Evolutionary conservation across 2,329 filamentous ascomycete genomes (phyloP).

Genomic region (Diaporthe vaccinii): DNA sequence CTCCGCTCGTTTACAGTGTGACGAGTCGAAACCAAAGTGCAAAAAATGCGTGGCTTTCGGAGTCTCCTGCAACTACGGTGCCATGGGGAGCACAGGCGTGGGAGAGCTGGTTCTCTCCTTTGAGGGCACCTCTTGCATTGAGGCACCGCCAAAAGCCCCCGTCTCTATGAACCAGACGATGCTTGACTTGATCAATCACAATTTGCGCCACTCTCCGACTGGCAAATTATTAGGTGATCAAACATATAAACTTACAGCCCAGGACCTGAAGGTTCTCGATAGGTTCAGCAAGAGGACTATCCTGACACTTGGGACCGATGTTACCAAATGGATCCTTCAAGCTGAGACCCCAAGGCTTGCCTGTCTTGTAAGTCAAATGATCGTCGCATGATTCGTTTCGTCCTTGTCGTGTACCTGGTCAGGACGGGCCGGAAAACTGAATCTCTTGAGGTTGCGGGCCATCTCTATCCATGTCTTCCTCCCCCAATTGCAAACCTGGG

Average conservation of each 20-base stretch:
- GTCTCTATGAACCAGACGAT: slow-evolving; percentile 42
- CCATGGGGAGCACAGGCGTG: slow-evolving; percentile 34
- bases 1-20: slow-evolving; percentile 58
- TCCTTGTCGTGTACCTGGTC: neutral
- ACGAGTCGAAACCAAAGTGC: slow-evolving; percentile 65
- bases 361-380: slow-evolving; percentile 51
- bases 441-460: neutral
- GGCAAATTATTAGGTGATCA: slow-evolving; percentile 43
- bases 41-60: slow-evolving; percentile 61
- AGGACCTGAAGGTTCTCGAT: slow-evolving; percentile 53
- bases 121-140: slow-evolving; percentile 44
- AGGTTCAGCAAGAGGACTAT: slow-evolving; percentile 60
- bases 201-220: slow-evolving; percentile 39
- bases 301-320: slow-evolving; percentile 53
- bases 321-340: slow-evolving; percentile 51
- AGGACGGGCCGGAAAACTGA: accelerated
- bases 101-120: slow-evolving; percentile 51
- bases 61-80: slow-evolving; percentile 62
- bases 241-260: slow-evolving; percentile 50
- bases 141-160: slow-evolving; percentile 42
- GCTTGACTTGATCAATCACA: slow-evolving; percentile 43
- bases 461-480: neutral
- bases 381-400: neutral
- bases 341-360: slow-evolving; percentile 54
- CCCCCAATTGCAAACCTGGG: too few relatives aligned